Conservation (phyloP, 2,329 filamentous ascomycete genomes). For the Pestalotiopsis sp. region DNA sequence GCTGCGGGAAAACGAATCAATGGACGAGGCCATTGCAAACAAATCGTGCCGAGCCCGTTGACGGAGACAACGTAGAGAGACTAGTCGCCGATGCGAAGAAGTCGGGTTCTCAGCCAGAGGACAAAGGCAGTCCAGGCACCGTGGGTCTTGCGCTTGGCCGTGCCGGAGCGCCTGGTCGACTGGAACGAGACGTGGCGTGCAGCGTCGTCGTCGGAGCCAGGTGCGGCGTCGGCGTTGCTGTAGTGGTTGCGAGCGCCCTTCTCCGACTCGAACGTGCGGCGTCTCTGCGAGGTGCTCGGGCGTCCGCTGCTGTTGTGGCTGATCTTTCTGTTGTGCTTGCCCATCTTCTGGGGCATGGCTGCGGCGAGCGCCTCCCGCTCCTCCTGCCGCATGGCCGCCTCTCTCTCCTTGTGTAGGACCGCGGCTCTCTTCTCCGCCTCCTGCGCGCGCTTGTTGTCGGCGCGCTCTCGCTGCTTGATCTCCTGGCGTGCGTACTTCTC, state of each 20-base stretch:
- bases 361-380: conserved; percentile 34
- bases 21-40: conserved; percentile 4
- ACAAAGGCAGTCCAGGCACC: conserved; percentile 66
- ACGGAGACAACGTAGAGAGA: neutral
- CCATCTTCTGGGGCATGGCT: conserved; percentile 27
- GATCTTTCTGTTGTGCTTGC: conserved; percentile 32
- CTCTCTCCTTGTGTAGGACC: conserved; percentile 47
- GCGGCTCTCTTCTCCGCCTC: conserved; percentile 51
- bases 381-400: conserved; percentile 43
- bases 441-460: conserved; percentile 58
- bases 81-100: conserved; percentile 43
- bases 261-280: conserved; percentile 17
- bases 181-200: conserved; percentile 47
- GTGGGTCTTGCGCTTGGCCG: conserved; percentile 62
- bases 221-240: conserved; percentile 40
- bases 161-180: conserved; percentile 42
- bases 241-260: conserved; percentile 43
- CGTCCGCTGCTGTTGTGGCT: conserved; percentile 33
- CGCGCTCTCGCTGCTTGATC: conserved; percentile 59
- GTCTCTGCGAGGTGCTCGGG: conserved; percentile 26
- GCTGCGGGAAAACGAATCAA: neutral
- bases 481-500: conserved; percentile 65
- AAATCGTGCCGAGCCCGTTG: too few relatives aligned
- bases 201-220: conserved; percentile 31
- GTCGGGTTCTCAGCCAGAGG: conserved; percentile 64